phyloP scores from a whole-genome alignment of 306 rosid genomes.

The Rubus idaeus region DNA sequence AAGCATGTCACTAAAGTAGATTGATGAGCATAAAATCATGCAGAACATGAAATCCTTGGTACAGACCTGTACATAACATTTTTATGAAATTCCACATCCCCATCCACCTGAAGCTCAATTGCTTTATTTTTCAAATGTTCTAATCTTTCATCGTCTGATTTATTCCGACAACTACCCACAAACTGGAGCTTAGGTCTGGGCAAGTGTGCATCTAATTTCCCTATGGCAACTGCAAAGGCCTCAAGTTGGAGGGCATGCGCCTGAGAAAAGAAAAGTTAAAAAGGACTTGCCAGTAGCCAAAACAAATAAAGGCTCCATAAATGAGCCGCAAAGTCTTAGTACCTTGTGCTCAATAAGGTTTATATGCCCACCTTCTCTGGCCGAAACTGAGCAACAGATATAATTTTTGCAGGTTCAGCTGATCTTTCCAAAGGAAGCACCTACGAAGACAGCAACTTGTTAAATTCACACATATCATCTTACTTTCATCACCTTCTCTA shows the following conservation, averaged over 20 bases:
- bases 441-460: constrained; percentile 47
- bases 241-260: constrained; percentile 95
- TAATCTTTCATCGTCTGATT: constrained; percentile 79
- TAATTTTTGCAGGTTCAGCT: constrained; percentile 44
- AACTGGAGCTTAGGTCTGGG: constrained; percentile 77
- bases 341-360: constrained; percentile 51
- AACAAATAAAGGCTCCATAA: constrained; percentile 34
- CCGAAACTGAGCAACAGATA: constrained; percentile 97
- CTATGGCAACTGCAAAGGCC: constrained; percentile 75
- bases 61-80: constrained; percentile 79
- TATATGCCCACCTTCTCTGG: constrained; percentile 90
- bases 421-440: constrained; percentile 82
- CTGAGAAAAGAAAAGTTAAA: constrained; percentile 36
- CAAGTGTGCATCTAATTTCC: constrained; percentile 50
- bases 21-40: background rate
- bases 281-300: constrained; percentile 21
- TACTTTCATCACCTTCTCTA: background rate
- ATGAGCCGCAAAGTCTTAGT: constrained; percentile 40
- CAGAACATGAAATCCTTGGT: constrained; percentile 10
- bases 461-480: constrained; percentile 10
- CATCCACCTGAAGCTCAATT: constrained; percentile 60
- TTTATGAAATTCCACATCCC: constrained; percentile 73
- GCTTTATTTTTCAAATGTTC: constrained; percentile 66
- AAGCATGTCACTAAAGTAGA: background rate
- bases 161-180: constrained; percentile 95